Conservation (phyloP, 2,329 filamentous ascomycete genomes). For the Remersonia thermophila region DNA sequence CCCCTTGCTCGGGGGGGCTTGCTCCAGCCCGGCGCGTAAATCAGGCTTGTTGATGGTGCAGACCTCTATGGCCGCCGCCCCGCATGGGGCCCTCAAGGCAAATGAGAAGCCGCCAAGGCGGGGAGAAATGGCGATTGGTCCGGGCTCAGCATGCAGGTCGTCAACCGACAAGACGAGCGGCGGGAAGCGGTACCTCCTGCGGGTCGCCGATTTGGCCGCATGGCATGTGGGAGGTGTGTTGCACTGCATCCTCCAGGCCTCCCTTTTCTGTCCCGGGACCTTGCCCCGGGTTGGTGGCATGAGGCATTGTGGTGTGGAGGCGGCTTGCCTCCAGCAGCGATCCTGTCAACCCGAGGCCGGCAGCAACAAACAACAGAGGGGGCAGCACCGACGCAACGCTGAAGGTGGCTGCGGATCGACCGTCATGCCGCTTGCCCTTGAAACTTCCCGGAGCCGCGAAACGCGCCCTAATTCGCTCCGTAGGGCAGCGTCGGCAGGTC, state of each 20-base stretch:
- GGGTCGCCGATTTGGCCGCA: conserved; percentile 25
- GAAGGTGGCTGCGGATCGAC: too few species aligned
- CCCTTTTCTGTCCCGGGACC: conserved; percentile 8
- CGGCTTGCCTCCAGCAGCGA: not conserved
- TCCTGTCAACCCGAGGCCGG: too few species aligned
- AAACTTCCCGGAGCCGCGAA: conserved; percentile 14
- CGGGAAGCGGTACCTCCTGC: conserved; percentile 11
- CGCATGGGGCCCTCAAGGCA: conserved; percentile 32
- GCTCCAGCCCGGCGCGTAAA: conserved; percentile 38
- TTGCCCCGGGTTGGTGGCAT: conserved; percentile 15
- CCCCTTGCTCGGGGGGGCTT: too few species aligned
- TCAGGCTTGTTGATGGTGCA: conserved; percentile 35
- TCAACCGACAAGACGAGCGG: conserved; percentile 5
- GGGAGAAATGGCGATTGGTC: conserved; percentile 17
- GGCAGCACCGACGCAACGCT: too few species aligned
- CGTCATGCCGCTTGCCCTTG: conserved; percentile 21
- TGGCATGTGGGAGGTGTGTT: conserved; percentile 20
- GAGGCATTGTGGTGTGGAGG: conserved; percentile 8
- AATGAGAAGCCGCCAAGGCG: conserved; percentile 33
- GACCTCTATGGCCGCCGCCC: conserved; percentile 27
- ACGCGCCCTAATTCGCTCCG: conserved; percentile 26
- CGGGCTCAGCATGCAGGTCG: conserved; percentile 13
- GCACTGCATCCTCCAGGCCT: conserved; percentile 17
- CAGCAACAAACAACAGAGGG: too few species aligned
- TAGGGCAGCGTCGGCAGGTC: conserved; percentile 28